Percentiles rank a stretch among this genome's conserved stretches.
These are phyloP conservation scores for Tetrapisispora arboricola DNA, from an alignment of 805 yeast species.

Conservation along the genomic window DNA sequence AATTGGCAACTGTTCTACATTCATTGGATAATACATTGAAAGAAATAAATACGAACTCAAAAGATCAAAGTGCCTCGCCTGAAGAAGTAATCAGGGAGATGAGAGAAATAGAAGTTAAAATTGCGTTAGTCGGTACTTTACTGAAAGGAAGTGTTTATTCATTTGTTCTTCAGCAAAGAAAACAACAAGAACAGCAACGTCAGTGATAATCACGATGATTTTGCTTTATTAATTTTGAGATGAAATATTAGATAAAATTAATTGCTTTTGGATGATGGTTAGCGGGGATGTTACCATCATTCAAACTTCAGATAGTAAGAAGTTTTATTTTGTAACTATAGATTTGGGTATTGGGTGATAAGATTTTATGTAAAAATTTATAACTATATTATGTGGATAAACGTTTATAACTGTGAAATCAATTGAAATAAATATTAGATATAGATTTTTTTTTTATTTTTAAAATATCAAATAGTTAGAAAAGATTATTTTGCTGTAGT, in stretches of 20 bases:
- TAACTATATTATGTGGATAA: no score
- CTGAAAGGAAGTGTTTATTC: slow-evolving; percentile 65
- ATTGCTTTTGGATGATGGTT: no score
- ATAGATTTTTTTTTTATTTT: no score
- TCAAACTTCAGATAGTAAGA: no score
- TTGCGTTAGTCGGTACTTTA: slow-evolving; percentile 54
- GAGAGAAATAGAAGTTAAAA: slow-evolving; percentile 51
- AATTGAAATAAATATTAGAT: no score
- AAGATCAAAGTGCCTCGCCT: slow-evolving; percentile 11
- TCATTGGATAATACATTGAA: slow-evolving; percentile 22
- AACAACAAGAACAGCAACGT: slow-evolving; percentile 6
- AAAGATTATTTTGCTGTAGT: no score
- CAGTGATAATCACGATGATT: not conserved
- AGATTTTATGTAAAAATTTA: not conserved
- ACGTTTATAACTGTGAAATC: no score
- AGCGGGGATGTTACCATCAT: no score
- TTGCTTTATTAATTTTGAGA: no score
- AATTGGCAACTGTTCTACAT: slow-evolving; percentile 21
- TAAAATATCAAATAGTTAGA: no score
- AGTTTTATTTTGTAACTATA: not conserved
- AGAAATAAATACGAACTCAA: slow-evolving; percentile 10
- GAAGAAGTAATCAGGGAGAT: slow-evolving; percentile 39
- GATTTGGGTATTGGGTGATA: not conserved
- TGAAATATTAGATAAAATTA: no score
- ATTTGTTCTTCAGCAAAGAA: slow-evolving; percentile 43